These are phyloP conservation scores for Cladophialophora exuberans DNA, from an alignment of 2,329 filamentous ascomycete genomes.

Conservation along the genomic window DNA sequence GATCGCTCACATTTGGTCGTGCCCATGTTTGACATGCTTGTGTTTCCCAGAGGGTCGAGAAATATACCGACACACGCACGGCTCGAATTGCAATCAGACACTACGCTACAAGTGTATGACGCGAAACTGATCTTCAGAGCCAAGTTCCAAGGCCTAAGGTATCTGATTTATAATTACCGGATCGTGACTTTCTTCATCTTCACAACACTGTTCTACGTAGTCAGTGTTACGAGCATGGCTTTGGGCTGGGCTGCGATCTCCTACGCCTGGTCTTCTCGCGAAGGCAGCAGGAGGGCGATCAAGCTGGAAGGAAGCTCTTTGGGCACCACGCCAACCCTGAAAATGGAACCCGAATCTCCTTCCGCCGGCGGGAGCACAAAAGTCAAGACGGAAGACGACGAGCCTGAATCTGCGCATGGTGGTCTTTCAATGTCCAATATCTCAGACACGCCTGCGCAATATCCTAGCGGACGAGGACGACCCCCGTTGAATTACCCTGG, in stretches of 20 bases:
- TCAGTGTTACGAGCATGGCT: constrained; percentile 69
- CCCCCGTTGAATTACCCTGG: constrained; percentile 34
- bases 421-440: constrained; percentile 16
- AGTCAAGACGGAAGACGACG: constrained; percentile 37
- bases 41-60: constrained; percentile 61
- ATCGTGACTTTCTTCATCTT: constrained; percentile 70
- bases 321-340: constrained; percentile 30
- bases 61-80: constrained; percentile 58
- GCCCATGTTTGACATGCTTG: constrained; percentile 72
- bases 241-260: constrained; percentile 63
- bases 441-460: constrained; percentile 21
- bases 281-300: constrained; percentile 5
- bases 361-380: neutral
- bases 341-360: constrained; percentile 21
- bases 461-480: constrained; percentile 18
- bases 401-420: constrained; percentile 8
- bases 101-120: constrained; percentile 68
- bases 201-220: constrained; percentile 73
- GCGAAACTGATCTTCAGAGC: constrained; percentile 72
- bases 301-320: constrained; percentile 11
- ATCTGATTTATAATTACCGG: constrained; percentile 85
- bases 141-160: constrained; percentile 71
- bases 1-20: constrained; percentile 69
- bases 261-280: constrained; percentile 37
- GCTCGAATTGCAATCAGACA: constrained; percentile 68